A percentile compares a stretch with the other conserved stretches of the same genome.
These are phyloP conservation scores for Colletotrichum eremochloae DNA, from an alignment of 2,329 filamentous ascomycete species.

Conservation along the genomic window DNA sequence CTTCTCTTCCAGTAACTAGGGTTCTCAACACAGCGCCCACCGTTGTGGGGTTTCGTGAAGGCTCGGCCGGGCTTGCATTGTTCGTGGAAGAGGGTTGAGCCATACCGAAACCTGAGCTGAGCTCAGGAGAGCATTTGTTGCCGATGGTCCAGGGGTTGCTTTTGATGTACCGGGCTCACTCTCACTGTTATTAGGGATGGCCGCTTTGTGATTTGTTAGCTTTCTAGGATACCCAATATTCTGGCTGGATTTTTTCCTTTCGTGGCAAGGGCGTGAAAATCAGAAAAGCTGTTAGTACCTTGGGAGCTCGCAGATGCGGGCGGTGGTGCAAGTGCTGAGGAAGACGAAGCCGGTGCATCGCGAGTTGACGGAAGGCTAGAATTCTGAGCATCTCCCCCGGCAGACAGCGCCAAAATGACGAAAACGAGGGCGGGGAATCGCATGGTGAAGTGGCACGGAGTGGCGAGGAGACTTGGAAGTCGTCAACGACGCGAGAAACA, in stretches of 20 bases:
- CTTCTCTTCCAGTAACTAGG: not conserved
- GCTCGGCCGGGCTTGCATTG: not conserved
- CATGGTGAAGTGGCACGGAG: conserved; percentile 1
- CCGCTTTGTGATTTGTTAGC: not conserved
- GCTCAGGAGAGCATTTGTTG: not conserved
- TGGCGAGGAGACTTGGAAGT: not conserved
- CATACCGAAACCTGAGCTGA: conserved; percentile 6
- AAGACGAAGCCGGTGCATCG: not conserved
- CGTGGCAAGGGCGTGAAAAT: not conserved
- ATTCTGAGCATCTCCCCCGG: conserved; percentile 14
- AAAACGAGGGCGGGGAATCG: not conserved
- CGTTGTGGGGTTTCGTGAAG: not conserved
- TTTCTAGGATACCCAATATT: not conserved
- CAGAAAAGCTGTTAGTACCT: not conserved
- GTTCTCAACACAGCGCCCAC: not conserved
- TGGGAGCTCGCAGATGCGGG: not conserved
- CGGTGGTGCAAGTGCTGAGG: not conserved
- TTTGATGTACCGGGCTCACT: not conserved
- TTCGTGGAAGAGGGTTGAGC: not conserved
- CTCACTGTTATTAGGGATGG: not conserved
- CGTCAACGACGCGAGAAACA: not conserved
- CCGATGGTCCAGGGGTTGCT: not conserved
- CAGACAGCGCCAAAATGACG: not conserved
- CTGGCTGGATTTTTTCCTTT: no score
- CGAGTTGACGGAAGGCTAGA: not conserved